Conservation (phyloP, 148 eudicot genomes). For the Spergularia bocconei region DNA sequence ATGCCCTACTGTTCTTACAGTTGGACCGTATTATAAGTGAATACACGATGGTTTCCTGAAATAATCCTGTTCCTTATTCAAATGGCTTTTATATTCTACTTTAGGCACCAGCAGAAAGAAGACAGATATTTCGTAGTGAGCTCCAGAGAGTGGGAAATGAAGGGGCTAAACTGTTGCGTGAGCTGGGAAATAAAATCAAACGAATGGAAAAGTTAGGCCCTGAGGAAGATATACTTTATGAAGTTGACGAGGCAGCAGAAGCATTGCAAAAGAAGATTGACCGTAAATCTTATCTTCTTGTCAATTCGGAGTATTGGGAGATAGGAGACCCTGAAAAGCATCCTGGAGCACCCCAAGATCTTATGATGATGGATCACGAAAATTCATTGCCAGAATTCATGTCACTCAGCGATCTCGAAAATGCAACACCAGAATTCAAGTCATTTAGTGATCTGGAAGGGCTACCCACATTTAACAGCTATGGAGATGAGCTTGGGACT, state of each 20-base stretch:
- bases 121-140: constrained; percentile 59
- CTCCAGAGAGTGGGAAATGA: constrained; percentile 73
- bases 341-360: constrained; percentile 33
- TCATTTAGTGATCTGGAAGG: constrained; percentile 44
- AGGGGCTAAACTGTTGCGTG: constrained; percentile 74
- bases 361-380: constrained; percentile 28
- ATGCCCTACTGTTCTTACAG: not conserved
- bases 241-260: constrained; percentile 72
- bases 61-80: not conserved
- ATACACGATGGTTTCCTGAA: not conserved
- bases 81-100: constrained; percentile 1
- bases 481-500: constrained; percentile 14
- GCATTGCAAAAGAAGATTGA: constrained; percentile 68
- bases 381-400: constrained; percentile 32
- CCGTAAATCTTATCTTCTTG: constrained; percentile 68
- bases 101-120: constrained; percentile 82
- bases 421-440: constrained; percentile 31
- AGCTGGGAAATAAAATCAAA: constrained; percentile 68
- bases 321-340: constrained; percentile 35
- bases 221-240: constrained; percentile 42
- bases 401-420: constrained; percentile 41
- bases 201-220: constrained; percentile 62
- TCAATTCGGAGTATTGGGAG: constrained; percentile 74
- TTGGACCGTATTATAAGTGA: not conserved
- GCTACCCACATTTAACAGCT: constrained; percentile 31